Base-by-base conservation (phyloP, 2,329 filamentous ascomycete species). In the Penicillium sp. region DNA sequence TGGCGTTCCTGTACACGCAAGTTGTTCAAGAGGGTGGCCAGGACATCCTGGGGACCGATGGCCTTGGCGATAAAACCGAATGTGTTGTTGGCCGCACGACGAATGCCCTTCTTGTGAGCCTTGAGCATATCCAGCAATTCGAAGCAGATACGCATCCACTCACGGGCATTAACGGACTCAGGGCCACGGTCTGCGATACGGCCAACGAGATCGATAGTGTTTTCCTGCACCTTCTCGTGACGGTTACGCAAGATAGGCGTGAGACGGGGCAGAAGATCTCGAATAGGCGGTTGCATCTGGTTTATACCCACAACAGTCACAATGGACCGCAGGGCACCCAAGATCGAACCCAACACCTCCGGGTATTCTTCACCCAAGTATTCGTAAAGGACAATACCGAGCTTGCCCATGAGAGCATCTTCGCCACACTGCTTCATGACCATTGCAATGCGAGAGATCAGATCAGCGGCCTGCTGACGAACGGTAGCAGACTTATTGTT, bases 61-160 rank as follows among this genome's bases (percentile, higher is more conserved):
- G 95, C 95, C 80, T 99, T 99, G 75, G 95, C 95, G 72, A 99
- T 99, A 84, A 97, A 99, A 76, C 95, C 95, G 72, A 99, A 99
- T 0, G 95, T 99, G 82, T 99, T 99, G 86, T 99, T 99, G 70
- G 95, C 96, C 25, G 95, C 95, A 77, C 95, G 90, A 67, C 95
- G 91, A 69, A 99, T 99, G 67, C 95, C 96, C 84, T 99, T 99
- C 81, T 99, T 99, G 83, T 99, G 95, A 6, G 95, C 95, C 80
- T 99, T 99, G 72, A 99, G 86, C 95, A 99, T 99, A 79, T 99
- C 95, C 33, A 99, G 87, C 57, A 99, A 83, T 81, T 99, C 95
- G 78, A 99, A 99, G 81, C 95, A 99, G 76, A 99, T 99, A 75
- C 95, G 89, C 96, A 99, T 99, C 95, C 95, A 99, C 79, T 99